These are phyloP conservation scores for Ceratocystis smalleyi DNA, from an alignment of 2,329 filamentous ascomycete genomes.

Conservation along the genomic window DNA sequence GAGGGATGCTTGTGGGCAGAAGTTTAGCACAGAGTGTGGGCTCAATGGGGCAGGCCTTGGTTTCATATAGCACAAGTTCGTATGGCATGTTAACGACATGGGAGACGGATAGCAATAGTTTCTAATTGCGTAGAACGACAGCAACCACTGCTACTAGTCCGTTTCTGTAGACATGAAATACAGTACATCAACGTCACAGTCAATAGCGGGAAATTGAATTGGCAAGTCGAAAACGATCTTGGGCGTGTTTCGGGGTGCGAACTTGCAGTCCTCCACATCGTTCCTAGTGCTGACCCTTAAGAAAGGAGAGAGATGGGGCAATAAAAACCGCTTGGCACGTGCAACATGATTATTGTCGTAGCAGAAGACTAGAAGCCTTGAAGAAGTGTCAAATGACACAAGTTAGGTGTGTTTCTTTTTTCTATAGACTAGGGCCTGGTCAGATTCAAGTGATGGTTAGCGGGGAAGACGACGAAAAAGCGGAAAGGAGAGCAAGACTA, in stretches of 20 bases:
- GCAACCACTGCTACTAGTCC: background rate
- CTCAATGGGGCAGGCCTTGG: no score
- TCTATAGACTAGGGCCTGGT: background rate
- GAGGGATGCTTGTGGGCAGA: background rate
- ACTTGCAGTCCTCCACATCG: background rate
- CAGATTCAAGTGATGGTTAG: background rate
- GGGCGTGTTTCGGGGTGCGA: background rate
- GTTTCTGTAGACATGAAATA: background rate
- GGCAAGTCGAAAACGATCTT: background rate
- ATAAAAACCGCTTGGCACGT: background rate
- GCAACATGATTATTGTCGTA: background rate
- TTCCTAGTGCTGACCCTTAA: background rate
- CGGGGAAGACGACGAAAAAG: background rate
- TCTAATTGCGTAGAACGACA: background rate
- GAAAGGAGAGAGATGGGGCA: background rate
- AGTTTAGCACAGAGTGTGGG: no score
- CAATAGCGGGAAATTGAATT: background rate
- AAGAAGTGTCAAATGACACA: background rate
- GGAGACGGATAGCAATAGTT: no score
- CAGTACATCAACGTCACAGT: background rate
- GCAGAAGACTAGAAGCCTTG: background rate
- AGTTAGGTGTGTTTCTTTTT: background rate
- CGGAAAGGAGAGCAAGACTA: background rate
- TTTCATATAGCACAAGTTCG: no score
- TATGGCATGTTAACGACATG: no score